Percentiles rank a stretch among this genome's conserved stretches.
phyloP scores from a whole-genome alignment of 2,329 filamentous ascomycete genomes.

The Epicoccum sorghinum region DNA sequence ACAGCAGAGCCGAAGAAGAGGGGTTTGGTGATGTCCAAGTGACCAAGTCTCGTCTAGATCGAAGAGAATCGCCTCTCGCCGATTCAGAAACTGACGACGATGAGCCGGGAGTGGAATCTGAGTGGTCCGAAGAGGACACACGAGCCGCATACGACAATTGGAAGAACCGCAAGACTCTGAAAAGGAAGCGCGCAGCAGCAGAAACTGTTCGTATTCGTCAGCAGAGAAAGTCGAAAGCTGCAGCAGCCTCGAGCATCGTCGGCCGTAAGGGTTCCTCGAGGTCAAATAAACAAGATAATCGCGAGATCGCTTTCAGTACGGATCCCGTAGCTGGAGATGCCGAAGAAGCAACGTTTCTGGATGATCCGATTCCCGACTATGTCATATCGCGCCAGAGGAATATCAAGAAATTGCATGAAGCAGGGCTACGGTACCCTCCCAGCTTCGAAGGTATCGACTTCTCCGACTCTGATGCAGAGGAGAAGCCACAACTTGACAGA shows the following conservation, averaged over 20 bases:
- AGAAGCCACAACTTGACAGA: slow-evolving; percentile 72
- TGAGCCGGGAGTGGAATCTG: slow-evolving; percentile 22
- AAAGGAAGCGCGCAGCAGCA: slow-evolving; percentile 59
- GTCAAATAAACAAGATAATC: slow-evolving; percentile 19
- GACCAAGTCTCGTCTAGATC: background rate
- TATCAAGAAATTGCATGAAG: slow-evolving; percentile 73
- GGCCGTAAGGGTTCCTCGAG: slow-evolving; percentile 39
- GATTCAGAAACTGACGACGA: slow-evolving; percentile 20
- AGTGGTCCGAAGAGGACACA: slow-evolving; percentile 60
- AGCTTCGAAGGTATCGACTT: slow-evolving; percentile 77
- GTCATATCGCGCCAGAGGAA: slow-evolving; percentile 68
- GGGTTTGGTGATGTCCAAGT: slow-evolving; percentile 19
- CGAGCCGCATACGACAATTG: slow-evolving; percentile 67
- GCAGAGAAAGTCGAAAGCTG: slow-evolving; percentile 54
- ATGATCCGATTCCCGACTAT: slow-evolving; percentile 73
- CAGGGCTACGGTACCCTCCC: slow-evolving; percentile 77
- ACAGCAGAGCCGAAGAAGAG: background rate
- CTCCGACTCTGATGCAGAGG: slow-evolving; percentile 70
- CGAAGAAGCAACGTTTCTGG: slow-evolving; percentile 62
- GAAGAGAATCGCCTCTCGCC: background rate
- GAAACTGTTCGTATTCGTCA: slow-evolving; percentile 57
- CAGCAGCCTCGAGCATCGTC: slow-evolving; percentile 51
- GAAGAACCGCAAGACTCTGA: slow-evolving; percentile 63
- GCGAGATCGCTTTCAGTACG: slow-evolving; percentile 25
- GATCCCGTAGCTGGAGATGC: slow-evolving; percentile 40